These are phyloP conservation scores for Paramecium sonneborni DNA, from an alignment of 73 alveolate genomes.

Conservation along the genomic window DNA sequence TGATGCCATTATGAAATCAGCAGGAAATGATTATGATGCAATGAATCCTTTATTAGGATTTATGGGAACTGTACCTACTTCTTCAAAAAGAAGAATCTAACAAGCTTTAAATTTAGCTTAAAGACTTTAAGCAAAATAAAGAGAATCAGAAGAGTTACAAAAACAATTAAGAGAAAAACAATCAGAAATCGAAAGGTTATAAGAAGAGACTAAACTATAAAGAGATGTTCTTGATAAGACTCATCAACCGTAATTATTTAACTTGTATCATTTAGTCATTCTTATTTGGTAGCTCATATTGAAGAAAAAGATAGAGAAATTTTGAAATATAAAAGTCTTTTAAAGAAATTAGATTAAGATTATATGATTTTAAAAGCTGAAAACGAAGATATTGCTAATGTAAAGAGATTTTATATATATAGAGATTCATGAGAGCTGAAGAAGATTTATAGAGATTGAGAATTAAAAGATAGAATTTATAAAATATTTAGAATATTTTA, in stretches of 20 bases:
- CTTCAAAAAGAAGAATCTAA: slow-evolving; percentile 89
- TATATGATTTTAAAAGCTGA: slow-evolving; percentile 66
- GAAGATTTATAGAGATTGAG: slow-evolving; percentile 54
- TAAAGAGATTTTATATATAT: not conserved
- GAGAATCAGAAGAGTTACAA: slow-evolving; percentile 73
- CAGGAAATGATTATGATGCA: slow-evolving; percentile 67
- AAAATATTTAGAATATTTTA: slow-evolving; percentile 54
- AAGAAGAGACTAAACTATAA: slow-evolving; percentile 71
- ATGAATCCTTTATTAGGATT: slow-evolving; percentile 71
- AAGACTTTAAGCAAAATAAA: slow-evolving; percentile 80
- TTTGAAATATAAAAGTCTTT: slow-evolving; percentile 68
- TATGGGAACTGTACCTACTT: slow-evolving; percentile 85
- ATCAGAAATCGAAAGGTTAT: slow-evolving; percentile 70
- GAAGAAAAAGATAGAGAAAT: slow-evolving; percentile 78
- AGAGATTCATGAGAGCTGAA: slow-evolving; percentile 58
- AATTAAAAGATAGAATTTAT: slow-evolving; percentile 63
- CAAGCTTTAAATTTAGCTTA: slow-evolving; percentile 82
- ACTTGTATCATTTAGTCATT: slow-evolving; percentile 42
- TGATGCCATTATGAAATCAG: slow-evolving; percentile 84
- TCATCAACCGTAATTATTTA: slow-evolving; percentile 68
- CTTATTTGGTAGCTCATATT: slow-evolving; percentile 69
- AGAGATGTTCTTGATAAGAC: slow-evolving; percentile 76
- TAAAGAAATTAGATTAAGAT: slow-evolving; percentile 66
- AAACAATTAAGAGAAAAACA: slow-evolving; percentile 62
- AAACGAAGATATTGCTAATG: slow-evolving; percentile 48